These are phyloP conservation scores for Rasamsonia emersonii DNA, from an alignment of 2,329 filamentous ascomycete species.

Conservation along the genomic window DNA sequence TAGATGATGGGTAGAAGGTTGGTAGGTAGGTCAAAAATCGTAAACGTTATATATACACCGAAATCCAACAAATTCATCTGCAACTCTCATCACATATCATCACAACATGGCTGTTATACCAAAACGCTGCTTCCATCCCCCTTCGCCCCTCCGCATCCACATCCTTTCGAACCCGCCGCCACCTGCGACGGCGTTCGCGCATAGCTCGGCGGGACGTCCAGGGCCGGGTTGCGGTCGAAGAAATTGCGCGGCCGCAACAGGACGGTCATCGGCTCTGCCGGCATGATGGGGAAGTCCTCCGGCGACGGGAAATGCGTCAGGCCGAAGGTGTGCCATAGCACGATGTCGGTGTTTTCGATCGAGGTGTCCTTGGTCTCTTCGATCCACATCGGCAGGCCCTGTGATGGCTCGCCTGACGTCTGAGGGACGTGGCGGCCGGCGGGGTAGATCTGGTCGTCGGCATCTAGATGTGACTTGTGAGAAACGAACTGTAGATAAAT, in stretches of 20 bases:
- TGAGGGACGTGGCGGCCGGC: slow-evolving; percentile 83
- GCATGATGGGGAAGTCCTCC: slow-evolving; percentile 91
- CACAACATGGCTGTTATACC: slow-evolving; percentile 4
- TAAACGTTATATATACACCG: neutral
- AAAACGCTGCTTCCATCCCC: slow-evolving; percentile 9
- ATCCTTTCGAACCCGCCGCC: slow-evolving; percentile 33
- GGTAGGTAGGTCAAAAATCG: no score
- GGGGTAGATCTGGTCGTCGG: slow-evolving; percentile 73
- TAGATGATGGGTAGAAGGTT: no score
- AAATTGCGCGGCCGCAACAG: slow-evolving; percentile 73
- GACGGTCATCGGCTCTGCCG: slow-evolving; percentile 73
- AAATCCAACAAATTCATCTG: neutral
- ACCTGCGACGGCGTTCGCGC: slow-evolving; percentile 64
- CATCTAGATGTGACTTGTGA: slow-evolving; percentile 46
- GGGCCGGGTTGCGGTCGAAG: slow-evolving; percentile 67
- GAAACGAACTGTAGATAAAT: slow-evolving; percentile 3
- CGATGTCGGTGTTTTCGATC: slow-evolving; percentile 75
- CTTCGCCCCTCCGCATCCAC: slow-evolving; percentile 27
- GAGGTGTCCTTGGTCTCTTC: slow-evolving; percentile 50
- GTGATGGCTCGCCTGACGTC: slow-evolving; percentile 69
- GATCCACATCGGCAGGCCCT: slow-evolving; percentile 69
- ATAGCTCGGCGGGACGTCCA: slow-evolving; percentile 74
- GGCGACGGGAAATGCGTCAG: slow-evolving; percentile 81
- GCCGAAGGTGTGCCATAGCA: slow-evolving; percentile 91
- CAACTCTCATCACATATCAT: no score